Evolutionary conservation across 1,284 basidiomycete species (phyloP).

Genomic region (Neotropicomus parvogracilis): DNA sequence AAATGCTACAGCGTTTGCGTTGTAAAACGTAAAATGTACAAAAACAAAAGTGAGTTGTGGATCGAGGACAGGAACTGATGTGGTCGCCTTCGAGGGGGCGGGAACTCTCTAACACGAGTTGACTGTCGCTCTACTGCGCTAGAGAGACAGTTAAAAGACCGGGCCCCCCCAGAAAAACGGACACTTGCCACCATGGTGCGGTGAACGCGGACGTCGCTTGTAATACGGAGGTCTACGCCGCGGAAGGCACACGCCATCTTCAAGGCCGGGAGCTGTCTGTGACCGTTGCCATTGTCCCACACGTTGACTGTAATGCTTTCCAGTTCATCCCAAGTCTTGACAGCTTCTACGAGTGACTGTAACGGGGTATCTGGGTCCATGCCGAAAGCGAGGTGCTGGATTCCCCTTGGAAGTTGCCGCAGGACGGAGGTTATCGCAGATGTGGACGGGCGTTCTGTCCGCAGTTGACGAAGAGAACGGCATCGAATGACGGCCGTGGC

Average conservation of each 20-base stretch:
- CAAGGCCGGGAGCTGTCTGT: constrained; percentile 46
- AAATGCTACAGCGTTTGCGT: constrained; percentile 20
- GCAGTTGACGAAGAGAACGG: constrained; percentile 47
- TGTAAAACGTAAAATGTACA: constrained; percentile 5
- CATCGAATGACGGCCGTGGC: constrained; percentile 47
- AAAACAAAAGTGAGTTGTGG: constrained; percentile 4
- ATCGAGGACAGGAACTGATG: background rate
- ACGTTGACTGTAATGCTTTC: constrained; percentile 45
- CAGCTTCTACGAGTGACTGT: constrained; percentile 48
- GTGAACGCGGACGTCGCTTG: constrained; percentile 45
- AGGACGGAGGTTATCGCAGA: constrained; percentile 40
- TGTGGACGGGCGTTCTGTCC: constrained; percentile 48
- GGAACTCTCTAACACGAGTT: constrained; percentile 19
- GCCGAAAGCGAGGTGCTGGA: constrained; percentile 57
- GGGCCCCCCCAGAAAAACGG: constrained; percentile 10
- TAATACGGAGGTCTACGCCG: constrained; percentile 48
- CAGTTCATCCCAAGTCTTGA: constrained; percentile 41
- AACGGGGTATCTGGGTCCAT: constrained; percentile 53
- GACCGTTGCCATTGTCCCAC: constrained; percentile 45
- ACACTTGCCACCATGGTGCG: constrained; percentile 46
- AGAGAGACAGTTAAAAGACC: constrained; percentile 13
- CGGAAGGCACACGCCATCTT: constrained; percentile 54
- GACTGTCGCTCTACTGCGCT: constrained; percentile 18
- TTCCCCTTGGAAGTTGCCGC: constrained; percentile 44
- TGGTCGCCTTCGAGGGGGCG: background rate